phyloP scores from a whole-genome alignment of 495 filamentous ascomycete species.

The Elaphomyces granulatus region DNA sequence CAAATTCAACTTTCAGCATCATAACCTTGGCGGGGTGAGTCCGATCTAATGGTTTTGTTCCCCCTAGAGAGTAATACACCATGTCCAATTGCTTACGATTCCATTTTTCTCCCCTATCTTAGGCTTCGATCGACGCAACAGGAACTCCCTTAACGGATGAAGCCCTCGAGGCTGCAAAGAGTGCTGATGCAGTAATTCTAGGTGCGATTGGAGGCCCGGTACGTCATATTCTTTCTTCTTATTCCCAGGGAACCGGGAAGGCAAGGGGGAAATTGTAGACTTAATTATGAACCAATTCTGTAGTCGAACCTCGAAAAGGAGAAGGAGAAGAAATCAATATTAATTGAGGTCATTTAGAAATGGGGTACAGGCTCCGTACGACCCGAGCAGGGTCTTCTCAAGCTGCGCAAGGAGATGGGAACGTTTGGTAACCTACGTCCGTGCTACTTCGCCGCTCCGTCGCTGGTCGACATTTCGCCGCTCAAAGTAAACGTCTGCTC shows the following conservation, averaged over 20 bases:
- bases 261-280: background rate
- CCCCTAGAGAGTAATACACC: no score
- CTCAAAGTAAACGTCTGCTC: conserved; percentile 77
- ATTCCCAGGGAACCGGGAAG: conserved; percentile 1
- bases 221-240: no score
- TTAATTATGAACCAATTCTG: no score
- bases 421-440: conserved; percentile 96
- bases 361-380: conserved; percentile 86
- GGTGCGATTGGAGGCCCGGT: conserved; percentile 91
- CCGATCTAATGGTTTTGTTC: conserved; percentile 2
- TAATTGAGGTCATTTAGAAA: conserved; percentile 37
- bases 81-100: background rate
- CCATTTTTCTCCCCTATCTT: no score
- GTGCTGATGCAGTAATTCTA: conserved; percentile 81
- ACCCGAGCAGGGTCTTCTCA: conserved; percentile 88
- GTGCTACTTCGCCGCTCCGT: conserved; percentile 89
- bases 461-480: conserved; percentile 74
- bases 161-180: conserved; percentile 74
- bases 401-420: conserved; percentile 82
- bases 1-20: conserved; percentile 81
- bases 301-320: no score
- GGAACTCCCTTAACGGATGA: conserved; percentile 67
- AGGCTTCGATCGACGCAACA: conserved; percentile 74
- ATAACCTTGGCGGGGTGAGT: conserved; percentile 86
- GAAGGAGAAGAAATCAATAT: background rate